These are phyloP conservation scores for Ogataea zsoltii DNA, from an alignment of 805 yeast species.

Conservation along the genomic window DNA sequence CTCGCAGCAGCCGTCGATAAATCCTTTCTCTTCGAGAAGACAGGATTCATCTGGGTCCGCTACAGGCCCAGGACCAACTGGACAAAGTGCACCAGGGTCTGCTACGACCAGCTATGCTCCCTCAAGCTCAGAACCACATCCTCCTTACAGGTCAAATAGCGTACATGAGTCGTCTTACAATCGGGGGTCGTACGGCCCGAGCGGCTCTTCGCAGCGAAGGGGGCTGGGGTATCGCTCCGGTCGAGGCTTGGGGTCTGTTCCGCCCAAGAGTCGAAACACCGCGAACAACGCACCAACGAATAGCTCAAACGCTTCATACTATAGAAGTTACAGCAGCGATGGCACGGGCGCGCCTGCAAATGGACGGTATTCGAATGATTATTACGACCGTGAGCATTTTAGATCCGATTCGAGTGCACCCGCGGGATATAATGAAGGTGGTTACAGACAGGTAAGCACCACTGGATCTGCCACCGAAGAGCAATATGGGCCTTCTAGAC, in stretches of 20 bases:
- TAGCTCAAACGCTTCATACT: constrained; percentile 11
- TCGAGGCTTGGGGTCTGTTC: constrained; percentile 9
- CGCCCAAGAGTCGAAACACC: constrained; percentile 9
- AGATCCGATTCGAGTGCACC: constrained; percentile 13
- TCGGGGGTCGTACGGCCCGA: constrained; percentile 14
- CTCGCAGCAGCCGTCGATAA: constrained; percentile 23
- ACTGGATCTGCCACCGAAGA: constrained; percentile 13
- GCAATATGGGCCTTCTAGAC: constrained; percentile 8
- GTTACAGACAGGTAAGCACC: constrained; percentile 6
- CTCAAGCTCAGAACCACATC: constrained; percentile 8
- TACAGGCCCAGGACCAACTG: constrained; percentile 10
- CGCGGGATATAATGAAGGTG: constrained; percentile 6
- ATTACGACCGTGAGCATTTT: constrained; percentile 22
- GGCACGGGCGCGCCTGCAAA: constrained; percentile 8
- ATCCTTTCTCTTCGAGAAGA: constrained; percentile 35
- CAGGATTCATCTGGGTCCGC: constrained; percentile 17
- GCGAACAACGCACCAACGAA: constrained; percentile 1
- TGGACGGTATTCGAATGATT: constrained; percentile 16
- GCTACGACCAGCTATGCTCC: constrained; percentile 5
- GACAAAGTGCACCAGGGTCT: constrained; percentile 1
- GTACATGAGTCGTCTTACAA: constrained; percentile 15
- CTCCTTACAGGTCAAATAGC: constrained; percentile 16
- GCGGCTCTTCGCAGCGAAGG: constrained; percentile 15
- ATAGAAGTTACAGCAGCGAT: constrained; percentile 22
- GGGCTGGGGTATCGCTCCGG: constrained; percentile 20